Base-by-base conservation (phyloP, 2,329 filamentous ascomycete genomes). In the Ophiostoma perfectum region DNA sequence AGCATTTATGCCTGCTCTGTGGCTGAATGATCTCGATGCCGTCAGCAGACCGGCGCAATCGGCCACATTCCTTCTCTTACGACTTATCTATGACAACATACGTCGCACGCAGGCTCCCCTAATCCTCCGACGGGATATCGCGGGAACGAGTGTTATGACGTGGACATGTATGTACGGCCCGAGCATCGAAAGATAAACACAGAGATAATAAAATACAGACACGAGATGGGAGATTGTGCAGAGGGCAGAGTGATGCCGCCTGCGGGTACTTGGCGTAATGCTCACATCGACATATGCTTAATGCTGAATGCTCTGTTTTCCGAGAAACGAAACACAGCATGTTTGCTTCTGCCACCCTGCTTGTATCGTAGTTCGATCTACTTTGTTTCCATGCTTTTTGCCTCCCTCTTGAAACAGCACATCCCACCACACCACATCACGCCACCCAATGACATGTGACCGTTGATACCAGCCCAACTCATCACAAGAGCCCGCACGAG, bases 111-210 rank as follows among this genome's bases (percentile, higher is more conserved):
- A 47, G 45, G n/a, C 12, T 12, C 2, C n/a, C 11, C 16, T 55
- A 27, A 55, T 55, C 49, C 49, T 55, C 49, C 49, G 49, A 55
- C 49, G 18, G 49, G 49, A n/a, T 55, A 55, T 55, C 49, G 49
- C 49, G 49, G 49, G 5, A 55, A 27, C 49, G 49, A 55, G 18
- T 55, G 18, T 14, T 55, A 27, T 55, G 49, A 55, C 49, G 49
- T 55, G 49, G 49, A n/a, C 5, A 18, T 27, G 12, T 27, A 27
- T 27, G 27, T 27, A 27, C 27, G 27, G 27, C 27, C 27, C 27
- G 27, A 27, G 27, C 27, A 27, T 27, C 27, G 27, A 27, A 27
- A 27, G 27, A 27, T 27, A 27, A 27, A 27, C 27, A 27, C 27
- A 27, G 27, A 27, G 27, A n/a, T n/a, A n/a, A n/a, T n/a, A n/a